Conservation (phyloP, 139 green algal genomes). For the Raphidocelis subcapitata region DNA sequence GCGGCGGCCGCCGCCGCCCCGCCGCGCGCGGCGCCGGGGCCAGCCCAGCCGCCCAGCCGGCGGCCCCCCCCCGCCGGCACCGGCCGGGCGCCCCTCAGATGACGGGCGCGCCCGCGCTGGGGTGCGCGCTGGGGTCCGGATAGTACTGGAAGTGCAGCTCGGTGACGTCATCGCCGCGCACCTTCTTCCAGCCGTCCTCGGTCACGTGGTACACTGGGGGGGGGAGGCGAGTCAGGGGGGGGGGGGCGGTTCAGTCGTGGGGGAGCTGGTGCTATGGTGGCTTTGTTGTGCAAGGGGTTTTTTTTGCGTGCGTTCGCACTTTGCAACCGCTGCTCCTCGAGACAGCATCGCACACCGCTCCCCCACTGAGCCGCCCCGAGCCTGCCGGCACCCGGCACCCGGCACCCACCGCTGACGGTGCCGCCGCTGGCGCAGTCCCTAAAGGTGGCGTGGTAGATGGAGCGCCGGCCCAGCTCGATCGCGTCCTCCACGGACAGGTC, state of each 20-base stretch:
- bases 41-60: too few species aligned
- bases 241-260: too few species aligned
- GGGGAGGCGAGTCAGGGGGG: not conserved
- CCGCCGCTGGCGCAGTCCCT: slow-evolving; percentile 94
- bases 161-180: slow-evolving; percentile 92
- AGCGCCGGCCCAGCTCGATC: slow-evolving; percentile 85
- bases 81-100: slow-evolving; percentile 5
- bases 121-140: slow-evolving; percentile 52
- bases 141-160: slow-evolving; percentile 97
- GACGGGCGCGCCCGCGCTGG: slow-evolving; percentile 39
- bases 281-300: not conserved
- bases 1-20: too few species aligned
- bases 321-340: not conserved
- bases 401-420: slow-evolving; percentile 81
- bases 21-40: too few species aligned
- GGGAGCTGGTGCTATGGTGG: too few species aligned
- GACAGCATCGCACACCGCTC: not conserved
- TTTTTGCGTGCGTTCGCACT: not conserved
- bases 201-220: slow-evolving; percentile 96
- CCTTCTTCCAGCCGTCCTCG: slow-evolving; percentile 95
- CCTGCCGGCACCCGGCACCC: too few species aligned
- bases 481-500: slow-evolving; percentile 94
- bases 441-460: slow-evolving; percentile 99
- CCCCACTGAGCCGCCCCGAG: not conserved
- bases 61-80: too few species aligned